Base-by-base conservation (phyloP, 371 early-diverging fungal genomes). In the Mortierella sp. region DNA sequence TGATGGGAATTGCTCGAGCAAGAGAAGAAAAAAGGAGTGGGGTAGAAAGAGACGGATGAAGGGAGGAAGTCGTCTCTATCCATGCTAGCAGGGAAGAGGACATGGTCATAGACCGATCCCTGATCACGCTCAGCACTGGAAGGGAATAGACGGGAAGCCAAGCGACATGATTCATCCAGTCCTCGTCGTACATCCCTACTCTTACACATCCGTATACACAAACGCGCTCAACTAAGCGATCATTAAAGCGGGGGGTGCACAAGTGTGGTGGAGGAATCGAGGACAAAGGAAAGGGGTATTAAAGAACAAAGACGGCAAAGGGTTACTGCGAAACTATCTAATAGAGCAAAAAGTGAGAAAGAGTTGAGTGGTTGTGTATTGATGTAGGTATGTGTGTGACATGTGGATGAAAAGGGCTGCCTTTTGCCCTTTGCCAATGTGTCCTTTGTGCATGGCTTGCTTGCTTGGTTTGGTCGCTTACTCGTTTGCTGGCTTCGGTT, bases 51-150 rank as follows among this genome's bases (percentile, higher is more conserved):
- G 61, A 61, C 31, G 19, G 61, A 57, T 28, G 57, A 31, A 26
- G 9, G 31, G 9, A 40, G 43, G 24, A 67, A 24, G 24, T 24
- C 40, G 67, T 67, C 67, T 40, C 67, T 24, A 67, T 67, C 34
- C 67, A 67, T 34, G 67, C 40, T 14, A 54, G 11, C 13, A 55
- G 16, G 19, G 5, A 31, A 14, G 31, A 31, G 31, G 59, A 54
- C 9, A 21, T 37, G 34, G 37, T 64, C 37, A 64, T 31, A 13
- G 6, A 31, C 59, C 40, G 40, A 37, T 37, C 37, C 40, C 0
- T 64, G 64, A 37, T 64, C 64, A 67, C 67, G 67, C 67, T 67
- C 67, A 40, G 21, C 3, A 26, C 67, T 37, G 61, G 61, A 14
- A 61, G 19, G 61, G 43, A 40, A 61, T 31, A 31, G 31, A 50